Evolutionary conservation across 345 rosid species (phyloP).

Genomic region (Salix udensis): DNA sequence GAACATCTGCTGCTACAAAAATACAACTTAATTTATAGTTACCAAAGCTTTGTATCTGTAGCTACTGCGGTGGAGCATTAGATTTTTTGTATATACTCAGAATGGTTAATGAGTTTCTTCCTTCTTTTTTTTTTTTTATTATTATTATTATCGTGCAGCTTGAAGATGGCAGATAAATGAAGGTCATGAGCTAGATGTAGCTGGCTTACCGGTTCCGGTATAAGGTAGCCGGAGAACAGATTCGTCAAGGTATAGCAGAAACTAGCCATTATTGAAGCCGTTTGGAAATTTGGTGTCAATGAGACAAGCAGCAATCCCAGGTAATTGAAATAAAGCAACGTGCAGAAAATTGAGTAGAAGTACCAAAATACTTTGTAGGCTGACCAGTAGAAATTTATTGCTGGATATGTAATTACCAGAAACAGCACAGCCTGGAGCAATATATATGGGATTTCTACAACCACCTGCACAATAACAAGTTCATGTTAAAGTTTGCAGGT

Average conservation of each 20-base stretch:
- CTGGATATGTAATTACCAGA: slow-evolving; percentile 35
- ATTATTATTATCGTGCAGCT: no score
- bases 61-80: no score
- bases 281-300: slow-evolving; percentile 34
- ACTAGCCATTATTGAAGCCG: slow-evolving; percentile 32
- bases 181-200: background rate
- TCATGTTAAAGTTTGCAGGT: no score
- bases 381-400: slow-evolving; percentile 34
- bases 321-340: slow-evolving; percentile 41
- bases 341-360: slow-evolving; percentile 39
- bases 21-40: background rate
- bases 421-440: slow-evolving; percentile 35
- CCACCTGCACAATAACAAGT: slow-evolving; percentile 23
- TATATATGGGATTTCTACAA: slow-evolving; percentile 43
- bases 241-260: slow-evolving; percentile 25
- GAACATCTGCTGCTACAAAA: background rate
- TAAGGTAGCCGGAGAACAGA: slow-evolving; percentile 45
- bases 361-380: slow-evolving; percentile 42
- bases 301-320: slow-evolving; percentile 49
- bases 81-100: no score
- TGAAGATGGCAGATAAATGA: no score
- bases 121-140: no score
- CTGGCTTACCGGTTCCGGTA: slow-evolving; percentile 43
- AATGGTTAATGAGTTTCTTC: no score
- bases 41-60: no score